A percentile compares a stretch with the other conserved stretches of the same genome.
Conservation (phyloP, 495 filamentous ascomycete species). For the Aspergillus bridgeri region DNA sequence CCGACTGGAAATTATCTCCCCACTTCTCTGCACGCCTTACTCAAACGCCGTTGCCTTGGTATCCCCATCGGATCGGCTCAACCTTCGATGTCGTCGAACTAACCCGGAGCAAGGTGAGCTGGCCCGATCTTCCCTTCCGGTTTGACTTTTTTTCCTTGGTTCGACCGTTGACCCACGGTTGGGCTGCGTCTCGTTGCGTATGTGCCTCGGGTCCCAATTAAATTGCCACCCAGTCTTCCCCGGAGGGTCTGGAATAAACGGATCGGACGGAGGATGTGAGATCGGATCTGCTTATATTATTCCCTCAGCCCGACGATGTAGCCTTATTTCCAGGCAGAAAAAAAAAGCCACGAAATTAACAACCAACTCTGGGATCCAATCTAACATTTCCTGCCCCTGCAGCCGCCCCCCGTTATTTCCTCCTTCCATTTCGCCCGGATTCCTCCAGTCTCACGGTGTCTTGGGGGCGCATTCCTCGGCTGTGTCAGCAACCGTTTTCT, state of each 20-base stretch:
- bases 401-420: background rate
- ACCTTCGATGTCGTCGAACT: background rate
- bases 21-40: background rate
- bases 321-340: background rate
- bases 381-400: background rate
- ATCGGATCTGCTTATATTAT: background rate
- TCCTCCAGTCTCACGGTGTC: background rate
- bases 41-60: background rate
- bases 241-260: slow-evolving; percentile 4
- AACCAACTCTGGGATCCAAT: background rate
- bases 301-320: background rate
- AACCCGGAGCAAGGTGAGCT: slow-evolving; percentile 1
- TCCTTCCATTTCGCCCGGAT: no score
- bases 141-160: background rate
- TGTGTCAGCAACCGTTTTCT: slow-evolving; percentile 12
- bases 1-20: background rate
- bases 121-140: background rate
- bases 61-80: background rate
- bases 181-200: background rate
- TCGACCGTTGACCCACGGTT: slow-evolving; percentile 5
- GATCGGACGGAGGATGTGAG: slow-evolving; percentile 1
- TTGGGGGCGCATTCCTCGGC: slow-evolving; percentile 20
- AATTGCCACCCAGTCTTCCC: slow-evolving; percentile 5
- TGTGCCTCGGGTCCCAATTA: background rate
- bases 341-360: no score